Percentiles rank a stretch among this genome's conserved stretches.
These are phyloP conservation scores for Tinospora cordifolia DNA, from an alignment of 164 flowering plant genomes.

Conservation along the genomic window DNA sequence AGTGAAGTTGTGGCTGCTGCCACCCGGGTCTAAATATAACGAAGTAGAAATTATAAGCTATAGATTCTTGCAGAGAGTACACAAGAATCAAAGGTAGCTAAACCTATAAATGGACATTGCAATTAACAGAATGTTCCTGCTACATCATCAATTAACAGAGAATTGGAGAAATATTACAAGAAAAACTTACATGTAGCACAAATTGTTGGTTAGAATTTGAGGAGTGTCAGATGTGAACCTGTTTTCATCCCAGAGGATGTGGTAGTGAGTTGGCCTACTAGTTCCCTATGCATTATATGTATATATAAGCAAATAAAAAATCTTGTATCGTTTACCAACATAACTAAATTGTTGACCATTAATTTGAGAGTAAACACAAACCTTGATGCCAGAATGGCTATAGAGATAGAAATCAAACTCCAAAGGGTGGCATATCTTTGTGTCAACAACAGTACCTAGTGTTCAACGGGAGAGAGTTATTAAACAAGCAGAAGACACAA, in stretches of 20 bases:
- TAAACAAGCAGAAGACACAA: too few species aligned
- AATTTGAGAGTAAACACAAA: constrained; percentile 14
- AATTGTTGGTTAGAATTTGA: constrained; percentile 52
- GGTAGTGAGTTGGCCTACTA: constrained; percentile 74
- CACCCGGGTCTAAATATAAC: too few species aligned
- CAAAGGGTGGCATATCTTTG: constrained; percentile 70
- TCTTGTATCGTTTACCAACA: not conserved
- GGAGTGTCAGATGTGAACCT: constrained; percentile 48
- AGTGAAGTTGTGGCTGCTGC: too few species aligned
- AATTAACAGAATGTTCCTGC: too few species aligned
- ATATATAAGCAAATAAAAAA: not conserved
- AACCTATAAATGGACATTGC: too few species aligned
- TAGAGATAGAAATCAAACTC: constrained; percentile 89
- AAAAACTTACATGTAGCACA: constrained; percentile 66
- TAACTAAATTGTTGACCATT: too few species aligned
- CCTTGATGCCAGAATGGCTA: constrained; percentile 96
- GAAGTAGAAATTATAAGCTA: too few species aligned
- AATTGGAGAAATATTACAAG: too few species aligned
- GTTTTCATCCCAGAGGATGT: constrained; percentile 75
- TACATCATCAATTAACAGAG: too few species aligned
- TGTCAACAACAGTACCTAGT: constrained; percentile 85
- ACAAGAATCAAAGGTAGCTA: too few species aligned
- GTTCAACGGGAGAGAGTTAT: not conserved
- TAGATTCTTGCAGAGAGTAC: too few species aligned
- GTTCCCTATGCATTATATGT: constrained; percentile 55